A percentile compares a stretch with the other conserved stretches of the same genome.
phyloP scores from a whole-genome alignment of 2,329 filamentous ascomycete species.

The Neoscytalidium dimidiatum region DNA sequence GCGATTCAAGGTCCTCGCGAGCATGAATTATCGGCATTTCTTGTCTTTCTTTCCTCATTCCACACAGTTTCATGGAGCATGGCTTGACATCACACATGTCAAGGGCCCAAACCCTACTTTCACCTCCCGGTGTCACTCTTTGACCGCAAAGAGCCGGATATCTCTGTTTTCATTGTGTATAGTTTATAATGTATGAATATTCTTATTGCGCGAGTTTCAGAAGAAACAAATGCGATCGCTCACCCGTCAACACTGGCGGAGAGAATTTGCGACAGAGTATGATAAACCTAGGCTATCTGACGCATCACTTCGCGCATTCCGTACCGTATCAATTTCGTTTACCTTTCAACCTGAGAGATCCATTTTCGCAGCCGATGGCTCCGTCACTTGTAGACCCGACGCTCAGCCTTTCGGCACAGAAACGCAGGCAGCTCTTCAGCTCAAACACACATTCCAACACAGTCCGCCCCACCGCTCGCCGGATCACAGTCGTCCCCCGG shows the following conservation, averaged over 20 bases:
- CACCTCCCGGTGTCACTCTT: neutral
- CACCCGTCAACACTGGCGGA: no score
- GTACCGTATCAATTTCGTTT: no score
- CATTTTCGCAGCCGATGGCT: no score
- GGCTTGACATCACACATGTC: neutral
- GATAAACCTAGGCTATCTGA: no score
- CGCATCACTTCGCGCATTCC: no score
- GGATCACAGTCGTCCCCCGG: conserved; percentile 46
- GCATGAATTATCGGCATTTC: neutral
- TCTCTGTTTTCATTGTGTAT: neutral
- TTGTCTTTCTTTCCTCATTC: neutral
- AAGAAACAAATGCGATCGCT: neutral
- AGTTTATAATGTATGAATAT: conserved; percentile 3
- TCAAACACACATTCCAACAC: conserved; percentile 44
- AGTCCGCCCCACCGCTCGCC: conserved; percentile 43
- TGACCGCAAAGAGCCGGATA: neutral
- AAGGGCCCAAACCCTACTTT: neutral
- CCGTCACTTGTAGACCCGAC: no score
- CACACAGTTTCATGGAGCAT: neutral
- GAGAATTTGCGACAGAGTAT: no score
- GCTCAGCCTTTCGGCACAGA: no score
- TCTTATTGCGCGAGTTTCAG: neutral
- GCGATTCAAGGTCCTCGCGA: neutral
- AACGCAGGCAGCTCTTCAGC: no score
- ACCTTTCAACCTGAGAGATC: no score